Conservation (phyloP, 176 grass and related monocot genomes). For the Ampelocalamus luodianensis region DNA sequence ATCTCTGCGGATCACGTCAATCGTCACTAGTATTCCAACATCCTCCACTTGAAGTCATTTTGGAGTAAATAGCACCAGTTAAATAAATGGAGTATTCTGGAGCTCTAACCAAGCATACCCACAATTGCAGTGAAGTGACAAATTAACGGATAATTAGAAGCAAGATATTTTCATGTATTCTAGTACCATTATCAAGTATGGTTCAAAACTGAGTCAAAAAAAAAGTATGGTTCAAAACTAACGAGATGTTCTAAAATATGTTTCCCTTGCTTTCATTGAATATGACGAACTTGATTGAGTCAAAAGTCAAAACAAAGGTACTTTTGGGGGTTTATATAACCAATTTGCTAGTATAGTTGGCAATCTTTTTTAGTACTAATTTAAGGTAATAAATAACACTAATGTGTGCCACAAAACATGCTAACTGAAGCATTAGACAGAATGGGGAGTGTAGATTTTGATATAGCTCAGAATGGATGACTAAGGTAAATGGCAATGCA, state of each 20-base stretch:
- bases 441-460: background rate
- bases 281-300: constrained; percentile 2
- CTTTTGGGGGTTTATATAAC: background rate
- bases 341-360: constrained; percentile 20
- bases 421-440: constrained; percentile 7
- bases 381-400: constrained; percentile 35
- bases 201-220: background rate
- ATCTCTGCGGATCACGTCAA: too few relatives aligned
- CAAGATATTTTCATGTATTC: constrained; percentile 24
- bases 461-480: constrained; percentile 3
- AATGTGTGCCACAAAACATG: constrained; percentile 18
- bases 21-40: too few relatives aligned
- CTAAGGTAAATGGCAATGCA: constrained; percentile 18
- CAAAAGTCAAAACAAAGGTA: constrained; percentile 27
- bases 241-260: constrained; percentile 21
- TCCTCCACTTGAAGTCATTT: constrained; percentile 9
- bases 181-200: constrained; percentile 15
- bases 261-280: background rate
- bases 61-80: constrained; percentile 1
- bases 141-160: background rate
- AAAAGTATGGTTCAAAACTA: constrained; percentile 20
- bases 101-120: constrained; percentile 26
- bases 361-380: background rate
- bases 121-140: constrained; percentile 4
- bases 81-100: constrained; percentile 14